Evolutionary conservation across 108 stramenopile genomes (phyloP).

Genomic region (Nitzschia sp.): DNA sequence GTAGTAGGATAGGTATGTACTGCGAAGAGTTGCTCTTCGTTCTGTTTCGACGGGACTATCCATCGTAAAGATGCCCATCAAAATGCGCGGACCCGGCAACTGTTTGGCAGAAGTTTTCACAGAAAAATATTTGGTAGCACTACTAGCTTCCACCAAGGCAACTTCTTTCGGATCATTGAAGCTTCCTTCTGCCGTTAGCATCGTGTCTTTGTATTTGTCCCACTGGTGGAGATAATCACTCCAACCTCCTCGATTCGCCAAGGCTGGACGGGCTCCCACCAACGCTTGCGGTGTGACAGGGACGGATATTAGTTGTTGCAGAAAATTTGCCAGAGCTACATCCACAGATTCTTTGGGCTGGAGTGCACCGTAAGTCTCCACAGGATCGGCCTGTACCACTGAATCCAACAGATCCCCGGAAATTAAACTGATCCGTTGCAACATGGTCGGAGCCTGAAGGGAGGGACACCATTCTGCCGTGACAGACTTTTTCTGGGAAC

Average conservation of each 20-base stretch:
- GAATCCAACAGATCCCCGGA: not conserved
- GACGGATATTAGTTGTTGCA: not conserved
- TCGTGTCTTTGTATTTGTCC: slow-evolving; percentile 2
- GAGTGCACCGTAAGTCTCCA: not conserved
- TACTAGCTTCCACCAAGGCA: not conserved
- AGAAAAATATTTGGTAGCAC: not conserved
- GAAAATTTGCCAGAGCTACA: slow-evolving; percentile 1
- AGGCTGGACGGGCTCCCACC: not conserved
- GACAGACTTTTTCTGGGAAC: not conserved
- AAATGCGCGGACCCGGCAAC: not conserved
- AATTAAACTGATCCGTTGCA: not conserved
- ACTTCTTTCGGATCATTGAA: not conserved
- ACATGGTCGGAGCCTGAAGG: not conserved
- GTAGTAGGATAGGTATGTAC: slow-evolving; percentile 4
- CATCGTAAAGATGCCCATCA: slow-evolving; percentile 16
- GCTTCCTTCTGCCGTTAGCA: not conserved
- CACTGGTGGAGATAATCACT: not conserved
- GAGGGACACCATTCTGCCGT: slow-evolving; percentile 6
- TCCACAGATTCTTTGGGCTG: not conserved
- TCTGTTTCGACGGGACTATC: not conserved
- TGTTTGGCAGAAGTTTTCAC: not conserved
- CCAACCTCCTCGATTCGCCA: not conserved
- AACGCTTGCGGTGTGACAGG: too few relatives aligned
- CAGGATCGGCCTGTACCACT: not conserved
- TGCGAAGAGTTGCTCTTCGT: not conserved